Evolutionary conservation across 768 basidiomycete genomes (phyloP), one percentile per base, ranked within the genome.

Genomic region (Suillus spraguei): DNA sequence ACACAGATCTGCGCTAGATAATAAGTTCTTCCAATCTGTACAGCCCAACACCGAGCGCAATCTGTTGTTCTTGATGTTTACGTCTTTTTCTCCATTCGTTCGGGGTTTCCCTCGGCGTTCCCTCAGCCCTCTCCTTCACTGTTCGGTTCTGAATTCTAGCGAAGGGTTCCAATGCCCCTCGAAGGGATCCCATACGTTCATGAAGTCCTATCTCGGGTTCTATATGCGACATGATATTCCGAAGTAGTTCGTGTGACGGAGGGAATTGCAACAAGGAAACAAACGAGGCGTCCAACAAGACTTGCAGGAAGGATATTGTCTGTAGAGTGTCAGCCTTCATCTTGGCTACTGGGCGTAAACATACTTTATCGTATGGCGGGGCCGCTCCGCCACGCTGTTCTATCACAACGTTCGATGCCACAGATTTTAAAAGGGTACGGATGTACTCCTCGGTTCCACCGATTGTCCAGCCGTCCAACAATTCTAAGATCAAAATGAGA

Each of bases 241-340:
- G 80, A 24, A 94, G 77, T 32, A 86, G 6, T 1, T 70, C 65
- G 41, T 71, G 72, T 17, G 69, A 70, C 0, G 87, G 86, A 16
- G 82, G 73, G 69, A 92, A 81, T 64, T 89, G 33, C 14, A 94
- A 78, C 24, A 94, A 79, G 1, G 81, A 75, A 53, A 93, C 79
- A 71, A 91, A 91, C 14, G 85, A 87, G 0, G 91, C 82, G 72
- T 94, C 92, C 33, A 94, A 79, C 61, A 92, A 71, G 6, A 80
- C 77, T 74, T 90, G 87, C 9, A 89, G 70, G 77, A 93, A 89
- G 0, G 72, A 66, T 28, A 88, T 72, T 60, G 87, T 76, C 89
- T 91, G 70, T 17, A 63, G 11, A 41, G 53, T 44, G 59, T 35
- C 55, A 61, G 60, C 63, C 20, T 82, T 74, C 47, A 74, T 75